Percentiles rank a stretch among this genome's conserved stretches.
phyloP scores from a whole-genome alignment of 495 filamentous ascomycete species.

The Aspergillus biplanus region DNA sequence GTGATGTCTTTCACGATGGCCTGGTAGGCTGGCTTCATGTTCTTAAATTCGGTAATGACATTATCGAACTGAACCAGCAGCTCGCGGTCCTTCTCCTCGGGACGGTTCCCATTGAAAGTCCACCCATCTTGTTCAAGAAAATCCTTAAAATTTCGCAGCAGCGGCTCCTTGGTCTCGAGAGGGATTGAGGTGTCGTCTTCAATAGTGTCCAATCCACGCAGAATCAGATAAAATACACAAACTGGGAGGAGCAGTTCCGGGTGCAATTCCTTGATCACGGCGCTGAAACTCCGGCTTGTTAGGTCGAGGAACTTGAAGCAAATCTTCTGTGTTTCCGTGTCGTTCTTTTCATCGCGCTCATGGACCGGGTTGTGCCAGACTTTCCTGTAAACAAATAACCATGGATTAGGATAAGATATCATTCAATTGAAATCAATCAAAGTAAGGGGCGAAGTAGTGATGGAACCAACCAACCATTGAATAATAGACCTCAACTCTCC shows the following conservation, averaged over 20 bases:
- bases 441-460: neutral
- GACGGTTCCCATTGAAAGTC: constrained; percentile 84
- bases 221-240: constrained; percentile 88
- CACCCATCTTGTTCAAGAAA: constrained; percentile 82
- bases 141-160: constrained; percentile 80
- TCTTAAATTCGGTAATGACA: constrained; percentile 84
- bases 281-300: constrained; percentile 90
- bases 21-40: constrained; percentile 82
- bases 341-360: constrained; percentile 74
- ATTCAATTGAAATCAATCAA: constrained; percentile 13
- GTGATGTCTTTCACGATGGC: constrained; percentile 93
- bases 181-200: constrained; percentile 98
- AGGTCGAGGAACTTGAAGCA: constrained; percentile 86
- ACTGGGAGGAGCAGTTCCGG: constrained; percentile 90
- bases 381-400: constrained; percentile 64
- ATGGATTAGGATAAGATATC: constrained; percentile 23
- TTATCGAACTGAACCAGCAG: constrained; percentile 89
- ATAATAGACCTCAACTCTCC: constrained; percentile 80
- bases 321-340: constrained; percentile 68
- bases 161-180: constrained; percentile 77
- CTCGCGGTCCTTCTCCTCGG: constrained; percentile 91
- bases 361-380: constrained; percentile 95
- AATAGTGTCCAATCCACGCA: constrained; percentile 92
- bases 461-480: constrained; percentile 73
- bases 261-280: constrained; percentile 94